Evolutionary conservation across 1,284 basidiomycete species (phyloP), one percentile per base, ranked within the genome.

Genomic region (Marasmius oreades): DNA sequence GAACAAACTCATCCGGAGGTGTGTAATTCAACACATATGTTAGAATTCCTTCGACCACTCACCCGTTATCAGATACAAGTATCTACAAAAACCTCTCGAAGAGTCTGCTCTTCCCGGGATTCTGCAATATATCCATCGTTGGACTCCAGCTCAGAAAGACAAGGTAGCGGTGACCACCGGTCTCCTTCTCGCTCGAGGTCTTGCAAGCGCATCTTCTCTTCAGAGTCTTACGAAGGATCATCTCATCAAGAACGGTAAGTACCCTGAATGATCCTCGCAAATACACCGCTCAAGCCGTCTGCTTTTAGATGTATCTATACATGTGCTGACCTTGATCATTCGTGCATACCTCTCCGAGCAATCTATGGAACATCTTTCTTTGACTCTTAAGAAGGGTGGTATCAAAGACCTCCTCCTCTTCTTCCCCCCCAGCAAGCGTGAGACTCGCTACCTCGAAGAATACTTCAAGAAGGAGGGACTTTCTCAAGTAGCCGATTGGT

Each of bases 81-180:
- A 98, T 79, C 90, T 98, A 64, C 95, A 98, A 76, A 93, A 90
- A 72, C 93, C 95, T 44, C 86, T 98, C 51, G 95, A 98, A 74
- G 89, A 89, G 69, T 84, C 80, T 43, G 84, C 92, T 57, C 80
- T 98, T 31, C 91, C 92, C 2, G 84, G 82, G 52, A 80, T 98
- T 53, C 76, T 98, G 60, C 93, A 96, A 70, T 97, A 97, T 69
- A 84, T 92, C 67, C 85, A 92, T 69, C 86, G 90, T 65, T 95
- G 93, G 93, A 73, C 85, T 4, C 70, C 80, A 14, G 77, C 74
- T 22, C 85, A 91, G 74, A 84, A 87, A 61, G 86, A 92, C 66
- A 95, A 95, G 76, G 78, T 98, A 55, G 85, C 92, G 24, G 79
- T 88, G 59, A 85, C 93, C 7, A 82, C 84, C 23, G 95, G 93